These are phyloP conservation scores for Malus hybrid DNA, from an alignment of 331 rosid genomes.

Conservation along the genomic window DNA sequence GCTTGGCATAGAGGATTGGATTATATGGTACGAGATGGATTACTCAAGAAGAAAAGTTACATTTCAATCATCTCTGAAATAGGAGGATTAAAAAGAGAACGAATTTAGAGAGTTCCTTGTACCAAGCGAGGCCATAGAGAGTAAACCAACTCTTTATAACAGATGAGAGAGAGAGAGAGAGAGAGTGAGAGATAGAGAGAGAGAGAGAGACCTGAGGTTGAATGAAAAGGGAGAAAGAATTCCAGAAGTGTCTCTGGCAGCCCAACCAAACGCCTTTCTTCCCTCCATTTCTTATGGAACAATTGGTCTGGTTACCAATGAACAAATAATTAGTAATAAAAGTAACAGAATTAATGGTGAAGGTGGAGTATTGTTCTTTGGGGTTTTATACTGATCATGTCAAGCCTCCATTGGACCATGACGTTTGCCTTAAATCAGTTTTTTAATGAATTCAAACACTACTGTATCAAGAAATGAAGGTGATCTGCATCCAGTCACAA, in stretches of 20 bases:
- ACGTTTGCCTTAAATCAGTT: neutral
- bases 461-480: neutral
- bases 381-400: neutral
- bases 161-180: neutral
- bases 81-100: too few species aligned
- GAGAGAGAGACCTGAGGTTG: conserved; percentile 21
- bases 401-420: neutral
- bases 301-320: neutral
- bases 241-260: conserved; percentile 32
- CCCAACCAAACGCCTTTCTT: conserved; percentile 27
- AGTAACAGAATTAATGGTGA: neutral
- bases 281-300: conserved; percentile 15
- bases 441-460: neutral
- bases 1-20: too few species aligned
- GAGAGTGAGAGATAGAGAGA: neutral
- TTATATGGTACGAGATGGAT: too few species aligned
- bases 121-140: too few species aligned
- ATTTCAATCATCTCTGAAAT: too few species aligned
- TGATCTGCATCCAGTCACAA: neutral
- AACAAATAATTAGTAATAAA: neutral
- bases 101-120: too few species aligned
- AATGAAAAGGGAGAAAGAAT: conserved; percentile 21
- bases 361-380: neutral
- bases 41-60: too few species aligned
- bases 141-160: too few species aligned